Percentiles rank a stretch among this genome's conserved stretches.
Evolutionary conservation across 805 yeast species (phyloP).

Genomic region (Teunomyces gatunensis): DNA sequence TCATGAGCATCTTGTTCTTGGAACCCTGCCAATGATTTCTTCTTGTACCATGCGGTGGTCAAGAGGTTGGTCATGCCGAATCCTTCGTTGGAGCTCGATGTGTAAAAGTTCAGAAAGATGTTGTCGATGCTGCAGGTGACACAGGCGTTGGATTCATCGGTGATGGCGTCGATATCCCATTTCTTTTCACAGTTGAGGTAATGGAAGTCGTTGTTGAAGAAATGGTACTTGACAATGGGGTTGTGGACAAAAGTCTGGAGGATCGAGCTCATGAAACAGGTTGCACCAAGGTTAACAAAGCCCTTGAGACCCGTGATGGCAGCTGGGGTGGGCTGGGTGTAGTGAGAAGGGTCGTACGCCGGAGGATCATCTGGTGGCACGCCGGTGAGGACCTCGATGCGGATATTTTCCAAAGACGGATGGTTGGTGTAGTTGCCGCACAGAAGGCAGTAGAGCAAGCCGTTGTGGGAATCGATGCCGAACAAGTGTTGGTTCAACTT

Average conservation of each 20-base stretch:
- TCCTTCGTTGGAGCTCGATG: constrained; percentile 59
- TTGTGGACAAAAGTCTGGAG: constrained; percentile 87
- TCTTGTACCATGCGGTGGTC: constrained; percentile 84
- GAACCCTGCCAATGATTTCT: constrained; percentile 86
- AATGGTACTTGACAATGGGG: constrained; percentile 77
- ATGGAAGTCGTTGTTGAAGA: constrained; percentile 69
- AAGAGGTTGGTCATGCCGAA: constrained; percentile 80
- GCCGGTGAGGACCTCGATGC: constrained; percentile 23
- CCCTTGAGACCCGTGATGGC: constrained; percentile 84
- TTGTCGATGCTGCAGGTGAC: constrained; percentile 83
- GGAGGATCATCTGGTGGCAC: background rate
- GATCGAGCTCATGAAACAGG: constrained; percentile 95
- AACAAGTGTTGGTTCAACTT: constrained; percentile 34
- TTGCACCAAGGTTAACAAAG: constrained; percentile 90
- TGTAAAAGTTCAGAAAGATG: constrained; percentile 71
- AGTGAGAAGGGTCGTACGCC: constrained; percentile 9
- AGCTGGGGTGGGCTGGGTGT: constrained; percentile 42
- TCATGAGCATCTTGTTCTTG: constrained; percentile 99
- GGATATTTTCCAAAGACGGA: constrained; percentile 50
- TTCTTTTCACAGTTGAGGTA: constrained; percentile 47
- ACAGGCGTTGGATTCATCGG: constrained; percentile 48
- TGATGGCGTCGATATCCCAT: constrained; percentile 16
- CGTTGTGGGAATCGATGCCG: constrained; percentile 62
- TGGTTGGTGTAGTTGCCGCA: constrained; percentile 74
- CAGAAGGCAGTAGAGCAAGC: constrained; percentile 72